Conservation (phyloP, 768 basidiomycete genomes). For the Lanmaoa pseudosensibilis region DNA sequence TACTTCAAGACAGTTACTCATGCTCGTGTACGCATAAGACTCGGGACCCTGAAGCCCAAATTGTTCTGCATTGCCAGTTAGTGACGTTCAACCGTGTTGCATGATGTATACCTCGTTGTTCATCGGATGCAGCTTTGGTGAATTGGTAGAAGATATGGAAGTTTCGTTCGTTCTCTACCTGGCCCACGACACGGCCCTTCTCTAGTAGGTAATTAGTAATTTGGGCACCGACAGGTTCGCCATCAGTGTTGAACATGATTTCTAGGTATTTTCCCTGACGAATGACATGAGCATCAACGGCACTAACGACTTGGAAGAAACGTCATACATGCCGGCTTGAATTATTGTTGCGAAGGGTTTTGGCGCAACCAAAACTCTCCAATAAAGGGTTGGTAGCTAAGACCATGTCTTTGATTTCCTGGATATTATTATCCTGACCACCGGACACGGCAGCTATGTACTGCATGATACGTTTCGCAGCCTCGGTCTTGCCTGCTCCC, state of each 20-base stretch:
- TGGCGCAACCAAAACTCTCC: constrained; percentile 98
- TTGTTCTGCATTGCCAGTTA: constrained; percentile 56
- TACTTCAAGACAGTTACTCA: constrained; percentile 90
- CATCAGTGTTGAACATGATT: constrained; percentile 95
- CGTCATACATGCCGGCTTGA: constrained; percentile 93
- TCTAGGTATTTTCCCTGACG: constrained; percentile 95
- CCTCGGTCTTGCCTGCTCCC: constrained; percentile 98
- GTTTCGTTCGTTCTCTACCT: constrained; percentile 93
- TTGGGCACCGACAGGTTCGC: constrained; percentile 95
- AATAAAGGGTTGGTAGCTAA: constrained; percentile 95
- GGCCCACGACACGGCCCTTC: constrained; percentile 95
- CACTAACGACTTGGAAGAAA: not conserved
- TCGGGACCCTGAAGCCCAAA: constrained; percentile 97
- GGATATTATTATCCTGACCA: constrained; percentile 84
- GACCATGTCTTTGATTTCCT: constrained; percentile 99
- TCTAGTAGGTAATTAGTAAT: constrained; percentile 98
- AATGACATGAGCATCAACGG: constrained; percentile 14
- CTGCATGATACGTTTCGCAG: constrained; percentile 99
- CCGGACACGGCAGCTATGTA: constrained; percentile 98
- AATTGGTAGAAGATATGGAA: constrained; percentile 99
- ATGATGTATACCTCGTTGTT: constrained; percentile 73
- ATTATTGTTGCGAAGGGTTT: constrained; percentile 98
- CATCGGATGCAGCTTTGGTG: constrained; percentile 89
- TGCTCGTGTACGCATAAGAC: constrained; percentile 89
- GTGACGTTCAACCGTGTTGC: not conserved